Evolutionary conservation across 2,329 filamentous ascomycete species (phyloP).

Genomic region (Pseudogymnoascus pannorum): DNA sequence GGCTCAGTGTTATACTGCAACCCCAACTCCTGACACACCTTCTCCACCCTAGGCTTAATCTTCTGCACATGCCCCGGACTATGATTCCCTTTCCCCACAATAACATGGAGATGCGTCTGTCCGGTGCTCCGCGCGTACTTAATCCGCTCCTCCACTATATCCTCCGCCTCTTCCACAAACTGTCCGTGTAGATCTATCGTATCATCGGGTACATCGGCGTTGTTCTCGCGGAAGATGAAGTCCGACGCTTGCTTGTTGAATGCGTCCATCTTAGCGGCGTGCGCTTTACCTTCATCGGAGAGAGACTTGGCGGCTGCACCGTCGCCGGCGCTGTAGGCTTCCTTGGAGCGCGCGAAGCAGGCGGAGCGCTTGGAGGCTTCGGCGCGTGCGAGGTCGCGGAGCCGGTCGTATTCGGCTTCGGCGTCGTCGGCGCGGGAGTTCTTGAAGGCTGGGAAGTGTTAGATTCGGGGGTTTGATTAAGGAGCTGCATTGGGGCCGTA

Average conservation of each 20-base stretch:
- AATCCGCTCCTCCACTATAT: constrained; percentile 81
- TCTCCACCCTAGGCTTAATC: constrained; percentile 90
- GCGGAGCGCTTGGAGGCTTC: constrained; percentile 72
- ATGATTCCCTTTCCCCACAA: constrained; percentile 94
- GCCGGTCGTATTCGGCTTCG: constrained; percentile 86
- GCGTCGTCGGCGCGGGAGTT: constrained; percentile 58
- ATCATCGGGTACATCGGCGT: constrained; percentile 67
- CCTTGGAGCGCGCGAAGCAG: constrained; percentile 70
- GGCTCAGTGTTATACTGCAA: constrained; percentile 79
- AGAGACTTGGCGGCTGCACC: constrained; percentile 76
- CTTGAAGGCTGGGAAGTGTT: constrained; percentile 79
- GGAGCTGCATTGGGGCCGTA: constrained; percentile 12
- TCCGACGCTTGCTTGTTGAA: constrained; percentile 90
- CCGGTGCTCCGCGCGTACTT: constrained; percentile 65
- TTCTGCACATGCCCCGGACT: constrained; percentile 76
- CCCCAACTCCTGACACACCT: constrained; percentile 74
- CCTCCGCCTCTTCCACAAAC: constrained; percentile 89
- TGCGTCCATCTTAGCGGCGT: constrained; percentile 75
- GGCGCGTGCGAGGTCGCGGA: constrained; percentile 73
- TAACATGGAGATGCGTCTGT: constrained; percentile 82
- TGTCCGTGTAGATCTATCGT: constrained; percentile 93
- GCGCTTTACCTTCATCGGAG: constrained; percentile 75
- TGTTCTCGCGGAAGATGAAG: constrained; percentile 94
- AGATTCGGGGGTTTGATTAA: too few species aligned
- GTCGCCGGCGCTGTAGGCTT: constrained; percentile 79